phyloP scores from a whole-genome alignment of 164 flowering plant species.

The Hamamelis virginiana region DNA sequence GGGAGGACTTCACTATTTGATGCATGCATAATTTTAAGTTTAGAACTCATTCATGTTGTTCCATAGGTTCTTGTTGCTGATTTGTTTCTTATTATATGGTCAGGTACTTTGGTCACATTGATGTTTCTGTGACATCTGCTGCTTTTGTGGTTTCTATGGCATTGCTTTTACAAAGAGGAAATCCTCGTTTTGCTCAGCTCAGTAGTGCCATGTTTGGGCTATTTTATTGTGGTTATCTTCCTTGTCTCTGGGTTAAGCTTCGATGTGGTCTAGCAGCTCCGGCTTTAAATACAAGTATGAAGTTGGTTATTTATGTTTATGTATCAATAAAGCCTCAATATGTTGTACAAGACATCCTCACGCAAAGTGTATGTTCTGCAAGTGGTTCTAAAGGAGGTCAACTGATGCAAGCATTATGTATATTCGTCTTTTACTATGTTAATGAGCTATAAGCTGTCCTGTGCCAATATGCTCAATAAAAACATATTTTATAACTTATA shows the following conservation, averaged over 20 bases:
- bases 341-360: too few relatives aligned
- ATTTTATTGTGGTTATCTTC: too few relatives aligned
- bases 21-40: too few relatives aligned
- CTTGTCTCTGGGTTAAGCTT: too few relatives aligned
- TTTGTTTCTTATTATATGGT: slow-evolving; percentile 8
- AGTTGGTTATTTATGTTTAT: not conserved
- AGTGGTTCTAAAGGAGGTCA: too few relatives aligned
- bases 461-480: not conserved
- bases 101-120: slow-evolving; percentile 91
- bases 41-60: slow-evolving; percentile 9
- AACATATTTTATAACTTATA: not conserved
- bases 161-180: slow-evolving; percentile 85
- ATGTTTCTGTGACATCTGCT: slow-evolving; percentile 79
- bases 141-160: slow-evolving; percentile 85
- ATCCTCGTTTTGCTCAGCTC: slow-evolving; percentile 95
- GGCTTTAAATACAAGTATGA: slow-evolving; percentile 77
- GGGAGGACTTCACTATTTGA: too few relatives aligned
- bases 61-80: slow-evolving; percentile 7
- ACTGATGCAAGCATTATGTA: too few relatives aligned
- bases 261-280: slow-evolving; percentile 88
- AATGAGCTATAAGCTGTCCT: not conserved
- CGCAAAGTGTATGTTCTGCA: too few relatives aligned
- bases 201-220: too few relatives aligned
- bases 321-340: too few relatives aligned
- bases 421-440: too few relatives aligned